These are phyloP conservation scores for Xylariomycetidae sp. DNA, from an alignment of 2,329 filamentous ascomycete genomes.

Conservation along the genomic window DNA sequence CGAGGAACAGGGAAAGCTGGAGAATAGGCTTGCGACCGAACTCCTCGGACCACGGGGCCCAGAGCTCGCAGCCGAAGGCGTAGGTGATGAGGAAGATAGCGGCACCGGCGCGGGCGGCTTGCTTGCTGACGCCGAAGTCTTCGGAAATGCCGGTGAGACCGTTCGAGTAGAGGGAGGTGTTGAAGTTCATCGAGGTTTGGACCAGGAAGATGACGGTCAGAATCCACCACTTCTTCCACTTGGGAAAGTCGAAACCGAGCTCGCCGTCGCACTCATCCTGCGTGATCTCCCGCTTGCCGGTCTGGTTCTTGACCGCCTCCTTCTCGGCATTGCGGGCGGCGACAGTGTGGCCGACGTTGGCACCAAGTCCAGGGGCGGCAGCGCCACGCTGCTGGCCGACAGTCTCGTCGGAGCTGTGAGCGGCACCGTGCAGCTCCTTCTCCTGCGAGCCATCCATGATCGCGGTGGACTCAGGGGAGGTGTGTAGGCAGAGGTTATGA, in stretches of 20 bases:
- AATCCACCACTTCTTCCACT: slow-evolving; percentile 65
- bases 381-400: no score
- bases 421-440: no score
- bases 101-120: slow-evolving; percentile 66
- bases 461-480: no score
- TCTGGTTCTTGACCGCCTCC: slow-evolving; percentile 11
- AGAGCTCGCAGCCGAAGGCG: slow-evolving; percentile 81
- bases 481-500: no score
- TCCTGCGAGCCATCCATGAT: no score
- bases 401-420: no score
- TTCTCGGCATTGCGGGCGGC: slow-evolving; percentile 15
- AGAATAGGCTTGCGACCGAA: slow-evolving; percentile 71
- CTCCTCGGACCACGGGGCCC: slow-evolving; percentile 85
- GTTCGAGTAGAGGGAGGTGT: slow-evolving; percentile 68
- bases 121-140: slow-evolving; percentile 61
- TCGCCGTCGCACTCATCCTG: slow-evolving; percentile 56
- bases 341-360: slow-evolving; percentile 14
- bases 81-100: slow-evolving; percentile 75
- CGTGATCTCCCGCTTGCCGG: slow-evolving; percentile 22
- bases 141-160: slow-evolving; percentile 58
- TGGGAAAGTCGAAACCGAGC: slow-evolving; percentile 56
- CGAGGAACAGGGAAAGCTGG: slow-evolving; percentile 65
- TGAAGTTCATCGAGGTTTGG: slow-evolving; percentile 74
- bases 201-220: slow-evolving; percentile 68
- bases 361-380: no score